Conservation (phyloP, 495 filamentous ascomycete genomes). For the Cercophora samala region DNA sequence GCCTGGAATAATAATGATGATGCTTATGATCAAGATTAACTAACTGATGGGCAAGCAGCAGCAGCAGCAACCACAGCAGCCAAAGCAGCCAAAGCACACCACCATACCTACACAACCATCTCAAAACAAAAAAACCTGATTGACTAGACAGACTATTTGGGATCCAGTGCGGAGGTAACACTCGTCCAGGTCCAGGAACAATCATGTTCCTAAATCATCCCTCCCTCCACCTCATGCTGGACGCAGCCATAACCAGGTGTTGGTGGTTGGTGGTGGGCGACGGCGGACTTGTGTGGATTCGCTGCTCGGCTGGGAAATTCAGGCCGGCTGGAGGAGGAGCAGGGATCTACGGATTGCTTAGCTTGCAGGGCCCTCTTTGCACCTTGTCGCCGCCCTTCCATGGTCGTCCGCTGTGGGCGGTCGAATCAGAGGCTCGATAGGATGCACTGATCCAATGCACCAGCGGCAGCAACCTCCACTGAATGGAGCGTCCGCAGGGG, state of each 20-base stretch:
- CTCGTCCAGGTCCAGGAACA: constrained; percentile 30
- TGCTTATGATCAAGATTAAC: constrained; percentile 14
- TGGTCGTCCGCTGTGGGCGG: constrained; percentile 24
- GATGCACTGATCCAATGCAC: constrained; percentile 19
- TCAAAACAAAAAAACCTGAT: not conserved
- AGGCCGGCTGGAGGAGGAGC: constrained; percentile 32
- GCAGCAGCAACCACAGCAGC: too few relatives aligned
- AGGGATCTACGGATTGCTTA: constrained; percentile 34
- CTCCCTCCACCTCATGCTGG: not conserved
- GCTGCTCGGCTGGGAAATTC: constrained; percentile 38
- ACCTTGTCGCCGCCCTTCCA: constrained; percentile 15
- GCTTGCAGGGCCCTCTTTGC: constrained; percentile 28
- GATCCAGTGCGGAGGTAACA: constrained; percentile 16
- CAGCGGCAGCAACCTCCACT: not conserved
- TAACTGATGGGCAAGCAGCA: not conserved
- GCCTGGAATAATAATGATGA: too few relatives aligned
- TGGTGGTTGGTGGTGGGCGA: constrained; percentile 29
- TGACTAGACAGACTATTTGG: not conserved
- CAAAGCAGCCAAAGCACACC: too few relatives aligned
- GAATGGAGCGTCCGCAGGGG: constrained; percentile 5
- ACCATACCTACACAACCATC: not conserved
- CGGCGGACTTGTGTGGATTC: constrained; percentile 33
- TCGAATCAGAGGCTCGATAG: constrained; percentile 27
- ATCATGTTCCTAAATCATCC: too few relatives aligned
- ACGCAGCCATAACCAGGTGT: not conserved